Base-by-base conservation (phyloP, 768 basidiomycete genomes). In the Lactifluus piperatus region DNA sequence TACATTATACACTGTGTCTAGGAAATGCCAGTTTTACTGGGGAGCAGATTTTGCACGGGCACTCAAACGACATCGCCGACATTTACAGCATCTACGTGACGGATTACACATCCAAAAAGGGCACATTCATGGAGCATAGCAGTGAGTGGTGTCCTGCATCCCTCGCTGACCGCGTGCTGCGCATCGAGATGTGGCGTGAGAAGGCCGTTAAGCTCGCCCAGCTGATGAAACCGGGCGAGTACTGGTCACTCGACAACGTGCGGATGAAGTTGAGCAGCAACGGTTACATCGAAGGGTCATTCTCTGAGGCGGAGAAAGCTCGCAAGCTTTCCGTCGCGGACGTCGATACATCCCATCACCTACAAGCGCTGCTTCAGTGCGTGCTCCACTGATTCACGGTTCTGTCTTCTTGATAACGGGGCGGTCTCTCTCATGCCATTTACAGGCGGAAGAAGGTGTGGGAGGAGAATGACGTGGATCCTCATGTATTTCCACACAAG, bases 211-310 rank as follows among this genome's bases (percentile, higher is more conserved):
- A 37, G 4, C 47, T 65, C 3, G 62, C 41, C 8, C 41, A 51
- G 54, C 43, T 26, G 14, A 65, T 65, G 64, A 56, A 57, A n/a
- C 58, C 64, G 37, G 64, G 64, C 62, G 64, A 65, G 13, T 60
- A 56, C 34, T 65, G 62, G 62, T 54, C 55, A 8, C 49, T 65
- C 16, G 53, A 62, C 24, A 65, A 65, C 26, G 64, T 64, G 20
- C 54, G 64, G 16, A 56, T 65, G 58, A 63, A 60, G 32, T 14
- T 57, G 27, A 51, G 53, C 37, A 43, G 11, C 13, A 26, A 20
- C 5, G 64, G 64, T 9, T 57, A 56, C 32, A 36, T 63, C 26
- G 57, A 65, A 39, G 64, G 62, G 4, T 57, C 58, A 11, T 60
- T 65, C 44, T 56, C 54, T 3, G 62, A 65, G 45, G 58, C 47